Evolutionary conservation across 2,329 filamentous ascomycete species (phyloP), one percentile per base, ranked within the genome.

Genomic region (Aspergillus fischeri): DNA sequence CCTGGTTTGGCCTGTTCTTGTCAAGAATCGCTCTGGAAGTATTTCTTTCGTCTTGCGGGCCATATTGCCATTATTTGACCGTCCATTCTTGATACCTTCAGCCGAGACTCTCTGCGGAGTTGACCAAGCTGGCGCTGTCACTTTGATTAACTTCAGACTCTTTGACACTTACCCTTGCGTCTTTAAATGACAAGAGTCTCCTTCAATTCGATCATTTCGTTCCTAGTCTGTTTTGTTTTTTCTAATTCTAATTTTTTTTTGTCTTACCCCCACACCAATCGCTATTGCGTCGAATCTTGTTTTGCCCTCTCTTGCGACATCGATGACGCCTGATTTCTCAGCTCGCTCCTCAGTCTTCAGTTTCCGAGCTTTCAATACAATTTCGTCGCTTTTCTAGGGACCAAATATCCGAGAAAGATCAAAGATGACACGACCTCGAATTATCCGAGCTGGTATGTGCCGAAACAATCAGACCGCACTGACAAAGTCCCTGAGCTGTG

Each of bases 401-500:
- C 17, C 10, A 28, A 49, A 61, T 56, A 54, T 45, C 29, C 11
- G 17, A 45, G 27, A 35, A 52, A 56, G 54, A 49, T 52, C 44
- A 21, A 69, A 58, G 14, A 77, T 77, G 75, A 70, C 74, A 55
- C 72, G 75, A 63, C 77, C 77, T 52, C 74, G 76, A 59, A 76
- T 79, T 55, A 71, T 79, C 55, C 72, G 77, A 67, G 77, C 77
- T 58, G 77, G 77, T 79, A 73, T 58, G 73, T 63, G 38, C 10
- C 44, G 44, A 21, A 47, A 14, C 42, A 48, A 48, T 50, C 7
- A 27, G 32, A 51, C 28, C 41, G 35, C 49, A 51, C 45, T 17
- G 27, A 5, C 11, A 35, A 52, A 51, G 14, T 14, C 44, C 24
- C 42, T 14, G 10, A 47, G 20, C 21, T 7, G 20, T 14, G 20